Evolutionary conservation across 1,139 yeast species (phyloP), one percentile per base, ranked within the genome.

Genomic region (Tardiomyces blankii): DNA sequence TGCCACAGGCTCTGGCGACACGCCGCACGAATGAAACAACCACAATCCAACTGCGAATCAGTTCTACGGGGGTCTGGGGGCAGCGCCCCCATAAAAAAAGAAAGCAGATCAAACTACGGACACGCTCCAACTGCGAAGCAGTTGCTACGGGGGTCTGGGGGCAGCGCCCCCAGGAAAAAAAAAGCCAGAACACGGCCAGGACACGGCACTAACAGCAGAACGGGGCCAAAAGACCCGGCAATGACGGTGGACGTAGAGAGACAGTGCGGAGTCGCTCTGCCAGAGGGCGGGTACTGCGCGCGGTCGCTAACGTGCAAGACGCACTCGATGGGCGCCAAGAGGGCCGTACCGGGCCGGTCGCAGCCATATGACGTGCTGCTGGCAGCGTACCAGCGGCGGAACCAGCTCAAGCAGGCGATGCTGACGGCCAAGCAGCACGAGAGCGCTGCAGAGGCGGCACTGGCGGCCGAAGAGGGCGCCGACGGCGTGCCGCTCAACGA

Each of bases 271-370:
- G 98, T 91, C 7, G 86, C 89, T 2, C 67, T 91, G 49, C 88
- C 96, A 0, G 82, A 82, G 51, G 97, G 97, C 11, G 95, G 94
- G 0, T 80, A 80, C 57, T 91, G 98, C 72, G 96, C 96, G 6
- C 74, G 98, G 46, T 87, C 96, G 0, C 71, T 91, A 51, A 91
- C 98, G 0, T 91, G 98, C 72, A 91, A 91, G 62, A 88, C 97
- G 0, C 98, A 91, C 64, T 86, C 96, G 0, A 89, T 91, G 96
- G 96, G 96, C 25, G 95, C 96, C 21, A 91, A 91, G 59, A 76
- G 98, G 56, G 91, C 96, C 1, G 98, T 91, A 21, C 79, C 79
- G 28, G 98, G 98, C 6, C 74, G 98, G 56, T 80, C 94, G 44
- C 89, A 93, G 8, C 89, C 96, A 0, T 91, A 88, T 63, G 98